Evolutionary conservation across 257 asterid species (phyloP), one percentile per base, ranked within the genome.

Genomic region (Lavandula angustifolia): DNA sequence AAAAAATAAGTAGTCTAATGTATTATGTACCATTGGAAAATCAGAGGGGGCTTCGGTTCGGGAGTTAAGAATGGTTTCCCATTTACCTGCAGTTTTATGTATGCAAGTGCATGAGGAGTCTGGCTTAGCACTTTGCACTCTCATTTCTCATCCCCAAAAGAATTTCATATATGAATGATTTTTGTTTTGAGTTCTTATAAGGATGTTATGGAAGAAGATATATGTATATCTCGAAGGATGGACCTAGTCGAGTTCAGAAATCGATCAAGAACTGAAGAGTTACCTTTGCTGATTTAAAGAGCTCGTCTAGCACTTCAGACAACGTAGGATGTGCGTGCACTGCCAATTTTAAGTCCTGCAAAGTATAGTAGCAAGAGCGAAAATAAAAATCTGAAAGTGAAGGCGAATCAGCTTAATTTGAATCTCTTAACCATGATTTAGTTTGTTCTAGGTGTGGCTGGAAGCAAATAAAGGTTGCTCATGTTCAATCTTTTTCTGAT

Each of bases 251-350:
- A 63, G 31, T 50, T 38, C 50, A 43, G 31, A 37, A 31, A 50
- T n/a, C 6, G 6, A 42, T 14, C 1, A 22, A 27, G 13, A 14
- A 37, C 29, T 6, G 18, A 64, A 9, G 43, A n/a, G 69, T 76
- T 82, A 90, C 97, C 96, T 87, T 87, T 9, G 97, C 96, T 67
- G 95, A 80, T 83, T 90, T 90, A 71, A 83, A 90, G 74, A 90
- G 95, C 64, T 90, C 97, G 47, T 90, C 97, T 37, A 90, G 81
- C 61, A 90, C 97, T 79, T 90, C 97, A 46, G 97, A 90, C 82
- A 90, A 79, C 67, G 97, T 90, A 62, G 97, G 97, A 80, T 90
- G 97, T 11, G 97, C 97, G 51, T 90, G 97, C 73, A 90, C 96
- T n/a, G 97, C 96, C 54, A 76, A 75, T 69, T 90, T 90, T 43